Conservation (phyloP, 192 early-diverging fungal species). For the Entomortierella beljakovae region DNA sequence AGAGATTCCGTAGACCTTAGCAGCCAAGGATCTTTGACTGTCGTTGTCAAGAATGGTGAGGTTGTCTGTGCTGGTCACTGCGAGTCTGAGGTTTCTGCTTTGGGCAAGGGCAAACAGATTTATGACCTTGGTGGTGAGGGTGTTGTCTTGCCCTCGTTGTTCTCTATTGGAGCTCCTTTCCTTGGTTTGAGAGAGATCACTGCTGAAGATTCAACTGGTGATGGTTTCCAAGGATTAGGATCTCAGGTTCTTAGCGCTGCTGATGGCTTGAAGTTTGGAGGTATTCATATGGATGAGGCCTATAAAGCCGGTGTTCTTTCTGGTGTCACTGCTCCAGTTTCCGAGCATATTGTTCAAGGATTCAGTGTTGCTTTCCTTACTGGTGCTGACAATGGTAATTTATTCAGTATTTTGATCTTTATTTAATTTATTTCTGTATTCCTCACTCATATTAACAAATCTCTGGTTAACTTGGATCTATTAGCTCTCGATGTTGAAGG, state of each 20-base stretch:
- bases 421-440: background rate
- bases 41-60: slow-evolving; percentile 68
- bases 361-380: slow-evolving; percentile 76
- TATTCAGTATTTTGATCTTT: background rate
- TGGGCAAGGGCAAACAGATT: slow-evolving; percentile 16
- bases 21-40: slow-evolving; percentile 37
- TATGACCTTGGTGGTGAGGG: slow-evolving; percentile 52
- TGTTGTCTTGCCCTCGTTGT: slow-evolving; percentile 48
- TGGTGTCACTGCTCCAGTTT: slow-evolving; percentile 67
- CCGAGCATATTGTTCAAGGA: slow-evolving; percentile 66
- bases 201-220: slow-evolving; percentile 66
- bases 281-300: slow-evolving; percentile 64
- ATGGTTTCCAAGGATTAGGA: slow-evolving; percentile 60
- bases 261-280: slow-evolving; percentile 77
- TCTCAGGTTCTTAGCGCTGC: slow-evolving; percentile 58
- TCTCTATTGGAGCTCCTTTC: slow-evolving; percentile 64
- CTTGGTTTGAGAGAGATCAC: slow-evolving; percentile 78
- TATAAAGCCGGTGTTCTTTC: slow-evolving; percentile 71
- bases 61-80: slow-evolving; percentile 63
- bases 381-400: slow-evolving; percentile 64
- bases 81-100: slow-evolving; percentile 19
- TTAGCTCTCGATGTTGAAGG: slow-evolving; percentile 20
- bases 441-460: background rate
- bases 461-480: slow-evolving; percentile 5
- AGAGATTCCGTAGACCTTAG: slow-evolving; percentile 46